Base-by-base conservation (phyloP, 2,329 filamentous ascomycete species). In the Fusarium dimerum region DNA sequence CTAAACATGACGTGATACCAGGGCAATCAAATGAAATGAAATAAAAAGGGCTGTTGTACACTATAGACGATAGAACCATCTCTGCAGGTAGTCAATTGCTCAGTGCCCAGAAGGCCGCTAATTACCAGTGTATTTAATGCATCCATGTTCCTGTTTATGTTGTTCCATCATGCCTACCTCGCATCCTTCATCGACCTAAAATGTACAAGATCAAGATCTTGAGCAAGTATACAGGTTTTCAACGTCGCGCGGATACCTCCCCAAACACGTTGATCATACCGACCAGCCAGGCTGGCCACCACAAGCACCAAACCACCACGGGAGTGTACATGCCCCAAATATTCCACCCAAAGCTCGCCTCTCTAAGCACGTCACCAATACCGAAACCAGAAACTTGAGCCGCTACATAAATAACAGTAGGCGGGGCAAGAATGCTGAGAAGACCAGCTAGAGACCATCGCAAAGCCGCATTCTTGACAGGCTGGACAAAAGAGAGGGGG, bases 281-380 rank as follows among this genome's bases (percentile, higher is more conserved):
- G 7, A 86, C 81, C 38, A 94, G 71, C 92, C 92, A 97, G 8
- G 90, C 91, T 1, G 92, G 92, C 88, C 91, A 94, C 92, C 92
- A 97, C 41, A 96, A 86, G 68, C 91, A 89, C 90, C 92, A 96
- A n/a, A 96, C 81, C 11, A 95, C 84, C 16, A 96, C 85, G 54
- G 90, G 87, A 2, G 92, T 95, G 76, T 92, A 95, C 81, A 94
- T 84, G 2, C 91, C 90, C 84, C 88, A 92, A 12, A 96, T 85
- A 66, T 90, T 83, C 92, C 92, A 96, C 0, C 89, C 92, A 68
- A 94, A 92, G 6, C 89, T 90, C 1, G 90, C 89, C 68, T 88
- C 81, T 29, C 79, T 79, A 47, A 96, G 72, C 3, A 94, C 78
- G 2, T 82, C 73, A 41, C 76, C 76, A 1, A 92, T 69, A 5